These are phyloP conservation scores for Umbellularia californica DNA, from an alignment of 164 flowering plant species.

Conservation along the genomic window DNA sequence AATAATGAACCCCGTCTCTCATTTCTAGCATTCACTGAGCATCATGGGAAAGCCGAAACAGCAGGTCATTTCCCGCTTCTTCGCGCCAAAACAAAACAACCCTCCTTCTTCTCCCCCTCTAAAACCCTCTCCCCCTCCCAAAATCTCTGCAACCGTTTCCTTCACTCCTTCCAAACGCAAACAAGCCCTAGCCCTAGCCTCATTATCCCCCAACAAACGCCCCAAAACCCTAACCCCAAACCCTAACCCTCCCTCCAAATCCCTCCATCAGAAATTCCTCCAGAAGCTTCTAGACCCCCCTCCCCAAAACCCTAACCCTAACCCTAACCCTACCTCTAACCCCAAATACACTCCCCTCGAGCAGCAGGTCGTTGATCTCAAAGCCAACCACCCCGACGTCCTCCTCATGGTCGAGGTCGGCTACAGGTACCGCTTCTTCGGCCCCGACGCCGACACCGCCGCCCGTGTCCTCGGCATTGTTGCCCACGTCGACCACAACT, in stretches of 20 bases:
- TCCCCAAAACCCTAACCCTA: background rate
- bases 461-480: slow-evolving; percentile 76
- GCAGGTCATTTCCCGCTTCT: slow-evolving; percentile 89
- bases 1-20: background rate
- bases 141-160: slow-evolving; percentile 70
- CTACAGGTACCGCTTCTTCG: slow-evolving; percentile 77
- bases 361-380: slow-evolving; percentile 73
- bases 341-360: slow-evolving; percentile 82
- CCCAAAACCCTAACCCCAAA: slow-evolving; percentile 43
- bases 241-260: slow-evolving; percentile 27
- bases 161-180: slow-evolving; percentile 66
- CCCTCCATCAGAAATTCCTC: slow-evolving; percentile 63
- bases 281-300: slow-evolving; percentile 43
- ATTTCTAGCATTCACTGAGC: background rate
- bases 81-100: slow-evolving; percentile 68
- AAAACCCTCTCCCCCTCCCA: slow-evolving; percentile 36
- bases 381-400: slow-evolving; percentile 67
- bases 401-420: slow-evolving; percentile 94
- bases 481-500: slow-evolving; percentile 71
- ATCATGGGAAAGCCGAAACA: slow-evolving; percentile 87
- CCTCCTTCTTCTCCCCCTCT: slow-evolving; percentile 22
- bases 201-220: slow-evolving; percentile 18
- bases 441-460: slow-evolving; percentile 77
- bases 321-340: background rate
- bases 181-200: slow-evolving; percentile 9